phyloP scores from a whole-genome alignment of 192 early-diverging fungal genomes.

The Glomus cerebriforme region DNA sequence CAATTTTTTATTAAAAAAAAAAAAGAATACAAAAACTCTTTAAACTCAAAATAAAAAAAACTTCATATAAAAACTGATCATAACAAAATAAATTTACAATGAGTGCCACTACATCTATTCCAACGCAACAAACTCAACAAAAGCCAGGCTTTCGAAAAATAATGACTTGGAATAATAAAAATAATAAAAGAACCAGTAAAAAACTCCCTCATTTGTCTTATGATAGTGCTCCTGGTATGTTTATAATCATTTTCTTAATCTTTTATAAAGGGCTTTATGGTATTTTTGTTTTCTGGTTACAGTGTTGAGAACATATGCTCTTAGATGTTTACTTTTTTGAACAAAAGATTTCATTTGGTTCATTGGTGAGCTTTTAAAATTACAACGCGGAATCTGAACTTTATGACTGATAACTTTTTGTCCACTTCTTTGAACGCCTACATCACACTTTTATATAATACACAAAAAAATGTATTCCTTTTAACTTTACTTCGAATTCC shows the following conservation, averaged over 20 bases:
- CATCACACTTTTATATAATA: not conserved
- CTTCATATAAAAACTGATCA: not conserved
- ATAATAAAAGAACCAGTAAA: conserved; percentile 16
- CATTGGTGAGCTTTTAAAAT: not conserved
- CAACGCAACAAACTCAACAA: not conserved
- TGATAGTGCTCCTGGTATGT: conserved; percentile 33
- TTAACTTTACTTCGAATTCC: not conserved
- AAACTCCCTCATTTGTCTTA: conserved; percentile 5
- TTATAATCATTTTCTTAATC: not conserved
- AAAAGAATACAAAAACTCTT: too few relatives aligned
- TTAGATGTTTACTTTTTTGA: not conserved
- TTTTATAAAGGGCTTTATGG: not conserved
- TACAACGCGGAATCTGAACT: not conserved
- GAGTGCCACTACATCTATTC: conserved; percentile 23
- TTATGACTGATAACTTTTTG: not conserved
- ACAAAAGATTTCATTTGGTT: not conserved
- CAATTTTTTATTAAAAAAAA: not conserved
- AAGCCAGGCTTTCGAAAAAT: conserved; percentile 27
- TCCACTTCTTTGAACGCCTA: not conserved
- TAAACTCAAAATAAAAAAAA: not conserved
- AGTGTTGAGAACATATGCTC: not conserved
- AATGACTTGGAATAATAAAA: conserved; percentile 30
- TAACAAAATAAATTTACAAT: not conserved
- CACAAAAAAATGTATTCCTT: not conserved
- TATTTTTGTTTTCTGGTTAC: not conserved